Evolutionary conservation across 148 eudicot genomes (phyloP).

Genomic region (Fagopyrum esculentum): DNA sequence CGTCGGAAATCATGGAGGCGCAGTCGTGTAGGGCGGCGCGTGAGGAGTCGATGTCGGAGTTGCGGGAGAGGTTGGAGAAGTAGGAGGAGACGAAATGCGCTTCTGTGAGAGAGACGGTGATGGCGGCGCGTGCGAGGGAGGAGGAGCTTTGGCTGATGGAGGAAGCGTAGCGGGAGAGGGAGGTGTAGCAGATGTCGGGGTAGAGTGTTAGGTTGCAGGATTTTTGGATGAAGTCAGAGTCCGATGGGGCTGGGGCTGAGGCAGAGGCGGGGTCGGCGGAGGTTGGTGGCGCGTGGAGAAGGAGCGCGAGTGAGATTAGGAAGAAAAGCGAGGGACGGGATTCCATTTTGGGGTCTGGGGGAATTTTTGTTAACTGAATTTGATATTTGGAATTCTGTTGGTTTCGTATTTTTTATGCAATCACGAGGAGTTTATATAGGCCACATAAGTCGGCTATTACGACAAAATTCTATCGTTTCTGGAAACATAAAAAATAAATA

Average conservation of each 20-base stretch:
- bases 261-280: not conserved
- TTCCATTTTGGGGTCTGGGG: not conserved
- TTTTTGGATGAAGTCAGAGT: conserved; percentile 46
- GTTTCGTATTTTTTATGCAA: not conserved
- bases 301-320: conserved; percentile 5
- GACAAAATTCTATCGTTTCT: not conserved
- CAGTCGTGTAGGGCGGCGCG: conserved; percentile 59
- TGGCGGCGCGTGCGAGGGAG: conserved; percentile 49
- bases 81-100: conserved; percentile 21
- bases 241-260: not conserved
- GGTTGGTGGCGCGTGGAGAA: conserved; percentile 5
- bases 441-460: not conserved
- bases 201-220: conserved; percentile 59
- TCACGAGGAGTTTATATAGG: not conserved
- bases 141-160: conserved; percentile 38
- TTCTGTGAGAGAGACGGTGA: conserved; percentile 38
- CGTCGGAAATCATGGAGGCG: conserved; percentile 35
- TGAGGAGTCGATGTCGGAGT: conserved; percentile 23
- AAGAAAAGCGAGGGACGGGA: not conserved
- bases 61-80: conserved; percentile 35
- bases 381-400: not conserved
- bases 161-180: conserved; percentile 52
- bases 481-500: too few species aligned
- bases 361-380: not conserved
- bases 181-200: conserved; percentile 51